Evolutionary conservation across 1,284 basidiomycete species (phyloP).

Genomic region (Fistulinella cinereoalba): DNA sequence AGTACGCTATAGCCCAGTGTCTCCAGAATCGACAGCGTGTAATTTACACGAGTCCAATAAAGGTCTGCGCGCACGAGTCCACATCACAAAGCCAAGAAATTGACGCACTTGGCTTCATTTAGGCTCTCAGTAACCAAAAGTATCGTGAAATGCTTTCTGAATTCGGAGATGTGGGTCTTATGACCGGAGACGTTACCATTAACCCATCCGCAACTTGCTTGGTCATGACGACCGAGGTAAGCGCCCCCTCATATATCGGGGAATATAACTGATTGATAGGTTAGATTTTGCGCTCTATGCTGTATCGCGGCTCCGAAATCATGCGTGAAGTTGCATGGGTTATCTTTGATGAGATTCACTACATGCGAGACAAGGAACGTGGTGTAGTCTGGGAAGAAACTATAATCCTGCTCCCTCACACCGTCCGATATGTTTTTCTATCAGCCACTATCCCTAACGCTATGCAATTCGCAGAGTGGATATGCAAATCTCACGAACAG

Average conservation of each 20-base stretch:
- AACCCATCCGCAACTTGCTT: slow-evolving; percentile 96
- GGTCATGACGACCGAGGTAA: slow-evolving; percentile 98
- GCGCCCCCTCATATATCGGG: slow-evolving; percentile 16
- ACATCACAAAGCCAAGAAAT: slow-evolving; percentile 20
- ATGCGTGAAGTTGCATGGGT: slow-evolving; percentile 99
- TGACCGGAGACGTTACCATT: slow-evolving; percentile 99
- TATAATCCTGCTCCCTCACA: slow-evolving; percentile 95
- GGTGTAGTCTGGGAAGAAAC: slow-evolving; percentile 91
- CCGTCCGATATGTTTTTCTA: slow-evolving; percentile 96
- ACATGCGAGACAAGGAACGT: slow-evolving; percentile 97
- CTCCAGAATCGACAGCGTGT: slow-evolving; percentile 91
- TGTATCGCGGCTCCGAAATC: slow-evolving; percentile 97
- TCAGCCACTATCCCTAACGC: slow-evolving; percentile 99
- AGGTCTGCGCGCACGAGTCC: slow-evolving; percentile 56
- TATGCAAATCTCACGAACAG: slow-evolving; percentile 95
- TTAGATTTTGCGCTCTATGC: slow-evolving; percentile 97
- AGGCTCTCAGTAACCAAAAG: slow-evolving; percentile 98
- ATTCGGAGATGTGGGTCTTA: slow-evolving; percentile 97
- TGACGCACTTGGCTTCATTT: slow-evolving; percentile 15
- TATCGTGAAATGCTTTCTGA: slow-evolving; percentile 97
- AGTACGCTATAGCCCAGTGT: slow-evolving; percentile 98
- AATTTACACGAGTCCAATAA: slow-evolving; percentile 99
- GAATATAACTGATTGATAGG: not conserved
- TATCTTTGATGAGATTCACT: slow-evolving; percentile 99
- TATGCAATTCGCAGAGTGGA: slow-evolving; percentile 99